Base-by-base conservation (phyloP, 2,329 filamentous ascomycete genomes). In the Metarhizium sp. region DNA sequence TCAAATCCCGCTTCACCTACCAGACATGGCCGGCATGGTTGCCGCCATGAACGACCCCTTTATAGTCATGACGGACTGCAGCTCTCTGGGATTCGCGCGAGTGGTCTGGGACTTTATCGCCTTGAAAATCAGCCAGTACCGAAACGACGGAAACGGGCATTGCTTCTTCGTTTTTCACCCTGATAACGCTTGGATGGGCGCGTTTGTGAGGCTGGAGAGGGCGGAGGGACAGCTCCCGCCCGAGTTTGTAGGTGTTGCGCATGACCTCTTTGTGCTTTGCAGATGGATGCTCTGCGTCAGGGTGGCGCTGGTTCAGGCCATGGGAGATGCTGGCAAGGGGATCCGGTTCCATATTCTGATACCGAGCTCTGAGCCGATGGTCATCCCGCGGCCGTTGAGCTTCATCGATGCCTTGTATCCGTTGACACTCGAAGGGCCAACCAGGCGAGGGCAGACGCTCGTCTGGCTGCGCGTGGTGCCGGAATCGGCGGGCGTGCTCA, bases 231-330 rank as follows among this genome's bases (percentile, higher is more conserved):
- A 47, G 6, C 55, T 57, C 6, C 42, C 55, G 10, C 34, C 4
- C 4, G 46, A 54, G 8, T 54, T 57, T 20, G 47, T 52, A 25
- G 55, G 55, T 34, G 48, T 57, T 10, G 4, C 46, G 2, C 55
- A 57, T 14, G 51, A 54, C 34, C 47, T 57, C 6, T 54, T 57
- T 18, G 52, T 57, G 6, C 55, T 57, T 29, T 52, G 51, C 20
- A 52, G 55, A 14, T 54, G 55, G 55, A 57, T 57, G 52, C 48
- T 57, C 4, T 57, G 55, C 55, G 55, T 54, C 38, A 52, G 55
- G n/a, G 55, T 57, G 14, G 43, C 52, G 14, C 49, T 57, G 10
- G 47, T 54, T 25, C 51, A 57, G 34, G 25, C 52, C 4, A 43
- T 57, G 25, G 55, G 55, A 3, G 55, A 48, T 16, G 52, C 51